Base-by-base conservation (phyloP, 495 filamentous ascomycete genomes). In the Talaromyces ruber region DNA sequence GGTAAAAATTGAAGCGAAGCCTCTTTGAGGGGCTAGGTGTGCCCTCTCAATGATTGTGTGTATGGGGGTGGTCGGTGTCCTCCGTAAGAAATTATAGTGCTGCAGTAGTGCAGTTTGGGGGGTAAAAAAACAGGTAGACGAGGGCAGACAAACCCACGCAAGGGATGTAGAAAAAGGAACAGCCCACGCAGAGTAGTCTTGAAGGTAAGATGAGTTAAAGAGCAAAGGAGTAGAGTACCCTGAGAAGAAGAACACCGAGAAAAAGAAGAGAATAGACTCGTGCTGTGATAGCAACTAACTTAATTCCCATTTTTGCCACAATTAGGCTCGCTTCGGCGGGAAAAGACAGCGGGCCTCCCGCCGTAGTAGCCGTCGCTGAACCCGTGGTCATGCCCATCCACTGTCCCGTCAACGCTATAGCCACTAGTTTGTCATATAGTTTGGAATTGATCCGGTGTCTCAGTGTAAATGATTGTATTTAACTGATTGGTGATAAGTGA, bases 141-240 rank as follows among this genome's bases (percentile, higher is more conserved):
- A 61, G 59, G 62, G 67, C 62, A 67, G 61, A 59, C 65, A 64
- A 63, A 53, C 18, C 59, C 30, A 53, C 26, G 59, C 55, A 58
- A 60, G 56, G 62, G 60, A 53, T 32, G 45, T 25, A 62, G 30
- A 59, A 47, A 18, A 18, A 47, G 39, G 12, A 22, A 21, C 9
- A 47, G 43, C 18, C 8, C 43, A 47, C 43, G 21, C 18, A 47
- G 43, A 22, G 7, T 7, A 32, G 4, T 18, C 39, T 45, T 12
- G 21, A 45, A 21, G 3, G 1, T n/a, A 21, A 45, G 12, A 45
- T 47, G 43, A 22, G 8, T 21, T 8, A 12, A 11, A 39, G 28
- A 62, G n/a, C n/a, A 34, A 45, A 32, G 58, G 47, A 50, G 26
- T 37, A 45, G 56, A 25, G 29, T 34, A 52, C 25, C 32, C 59